Percentiles rank a stretch among this genome's conserved stretches.
Conservation (phyloP, 176 grass and related monocot species). For the Musa acuminata region DNA sequence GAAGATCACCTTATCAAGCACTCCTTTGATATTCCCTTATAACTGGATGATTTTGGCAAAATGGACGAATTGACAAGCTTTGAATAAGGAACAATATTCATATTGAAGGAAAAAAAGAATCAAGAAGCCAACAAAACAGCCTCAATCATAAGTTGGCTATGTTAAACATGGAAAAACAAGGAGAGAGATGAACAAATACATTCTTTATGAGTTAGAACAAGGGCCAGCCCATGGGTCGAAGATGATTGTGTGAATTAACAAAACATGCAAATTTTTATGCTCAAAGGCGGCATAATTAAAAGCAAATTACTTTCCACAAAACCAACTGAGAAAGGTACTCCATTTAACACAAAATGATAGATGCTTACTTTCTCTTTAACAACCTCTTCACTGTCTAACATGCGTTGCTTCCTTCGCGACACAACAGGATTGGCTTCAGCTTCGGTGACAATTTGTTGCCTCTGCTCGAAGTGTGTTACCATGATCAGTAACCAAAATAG, state of each 20-base stretch:
- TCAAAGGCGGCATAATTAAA: neutral
- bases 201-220: too few relatives aligned
- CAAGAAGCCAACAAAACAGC: neutral
- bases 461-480: constrained; percentile 9
- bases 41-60: too few relatives aligned
- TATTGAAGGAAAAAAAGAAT: too few relatives aligned
- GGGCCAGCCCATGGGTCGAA: too few relatives aligned
- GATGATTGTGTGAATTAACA: neutral
- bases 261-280: neutral
- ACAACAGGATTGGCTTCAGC: neutral
- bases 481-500: constrained; percentile 2
- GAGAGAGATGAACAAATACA: too few relatives aligned
- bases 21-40: too few relatives aligned
- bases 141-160: neutral
- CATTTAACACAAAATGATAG: neutral
- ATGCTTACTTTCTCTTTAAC: constrained; percentile 15
- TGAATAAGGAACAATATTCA: neutral
- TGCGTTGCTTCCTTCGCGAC: constrained; percentile 5
- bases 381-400: constrained; percentile 6
- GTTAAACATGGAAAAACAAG: neutral
- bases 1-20: neutral
- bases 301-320: neutral
- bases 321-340: neutral
- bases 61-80: neutral
- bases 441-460: constrained; percentile 5